Base-by-base conservation (phyloP, 768 basidiomycete species). In the Tricholoma bakamatsutake region DNA sequence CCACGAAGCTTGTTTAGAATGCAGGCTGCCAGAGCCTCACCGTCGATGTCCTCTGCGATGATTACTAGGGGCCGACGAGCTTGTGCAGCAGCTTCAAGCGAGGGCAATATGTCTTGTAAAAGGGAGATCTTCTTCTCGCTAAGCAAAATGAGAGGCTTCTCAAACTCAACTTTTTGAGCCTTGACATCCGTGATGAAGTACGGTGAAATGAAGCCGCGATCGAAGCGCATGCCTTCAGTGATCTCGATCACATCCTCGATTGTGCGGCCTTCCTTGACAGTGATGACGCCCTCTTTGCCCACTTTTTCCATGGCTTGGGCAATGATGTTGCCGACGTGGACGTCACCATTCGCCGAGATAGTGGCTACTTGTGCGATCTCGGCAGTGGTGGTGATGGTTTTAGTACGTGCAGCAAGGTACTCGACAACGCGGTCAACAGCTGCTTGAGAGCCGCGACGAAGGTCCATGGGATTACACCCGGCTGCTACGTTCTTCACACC, bases 281-380 rank as follows among this genome's bases (percentile, higher is more conserved):
- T 98, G 78, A 99, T 98, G 67, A 98, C 96, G 70, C 96, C 96
- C 75, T 99, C 96, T 78, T 96, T 97, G 69, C 96, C 96, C 58
- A 98, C 96, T 73, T 97, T 97, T 76, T 98, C 96, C 96, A 98
- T 99, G 1, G 96, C 96, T 67, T 93, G 92, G 5, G 96, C 95
- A 71, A 98, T 98, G 66, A 99, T 82, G 68, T 87, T 86, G 45
- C 96, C 95, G 59, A 99, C 80, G 67, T 98, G 94, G 1, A 72
- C 79, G 74, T 98, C 96, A 34, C 82, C 79, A 55, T 83, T 83
- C 10, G 90, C 84, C 24, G 86, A 88, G 71, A 97, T 96, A 62
- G 95, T 98, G n/a, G 95, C 95, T 60, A 98, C 96, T 74, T 98
- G 95, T 10, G 96, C 93, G 64, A 99, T 98, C 77, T 99, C 95